Conservation (phyloP, 495 filamentous ascomycete genomes). For the Symbiotaphrina buchneri region DNA sequence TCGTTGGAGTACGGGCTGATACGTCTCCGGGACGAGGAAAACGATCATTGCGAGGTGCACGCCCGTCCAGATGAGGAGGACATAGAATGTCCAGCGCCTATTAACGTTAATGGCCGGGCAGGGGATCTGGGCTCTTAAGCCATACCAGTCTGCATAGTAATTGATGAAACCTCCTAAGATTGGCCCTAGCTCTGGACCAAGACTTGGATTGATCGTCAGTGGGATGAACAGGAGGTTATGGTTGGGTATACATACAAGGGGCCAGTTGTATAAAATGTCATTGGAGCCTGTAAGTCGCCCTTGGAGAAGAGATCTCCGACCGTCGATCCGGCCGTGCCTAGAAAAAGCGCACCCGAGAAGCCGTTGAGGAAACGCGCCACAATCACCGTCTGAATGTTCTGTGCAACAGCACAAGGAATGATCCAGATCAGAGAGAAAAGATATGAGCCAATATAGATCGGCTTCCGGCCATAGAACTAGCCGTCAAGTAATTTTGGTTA, state of each 20-base stretch:
- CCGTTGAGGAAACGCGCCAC: conserved; percentile 70
- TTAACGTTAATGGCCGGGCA: no score
- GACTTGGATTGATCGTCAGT: no score
- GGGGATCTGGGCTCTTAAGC: no score
- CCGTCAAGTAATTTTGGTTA: conserved; percentile 5
- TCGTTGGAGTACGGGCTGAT: conserved; percentile 54
- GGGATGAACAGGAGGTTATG: no score
- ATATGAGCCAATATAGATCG: conserved; percentile 66
- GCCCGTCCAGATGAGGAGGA: conserved; percentile 65
- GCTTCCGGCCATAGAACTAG: conserved; percentile 78
- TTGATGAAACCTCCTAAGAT: conserved; percentile 57
- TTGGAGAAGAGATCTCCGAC: conserved; percentile 78
- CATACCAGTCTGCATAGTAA: conserved; percentile 51
- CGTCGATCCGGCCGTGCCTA: conserved; percentile 76
- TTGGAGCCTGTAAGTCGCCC: conserved; percentile 48
- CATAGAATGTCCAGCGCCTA: conserved; percentile 80
- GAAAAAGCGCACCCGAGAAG: conserved; percentile 64
- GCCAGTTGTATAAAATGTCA: conserved; percentile 62
- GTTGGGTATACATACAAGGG: no score
- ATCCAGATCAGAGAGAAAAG: conserved; percentile 63
- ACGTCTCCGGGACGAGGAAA: conserved; percentile 76
- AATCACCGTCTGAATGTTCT: conserved; percentile 67
- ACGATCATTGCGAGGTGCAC: conserved; percentile 35
- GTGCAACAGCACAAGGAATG: conserved; percentile 70
- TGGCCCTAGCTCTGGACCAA: conserved; percentile 33